Base-by-base conservation (phyloP, 2,329 filamentous ascomycete genomes). In the Cladosporium oxysporum region DNA sequence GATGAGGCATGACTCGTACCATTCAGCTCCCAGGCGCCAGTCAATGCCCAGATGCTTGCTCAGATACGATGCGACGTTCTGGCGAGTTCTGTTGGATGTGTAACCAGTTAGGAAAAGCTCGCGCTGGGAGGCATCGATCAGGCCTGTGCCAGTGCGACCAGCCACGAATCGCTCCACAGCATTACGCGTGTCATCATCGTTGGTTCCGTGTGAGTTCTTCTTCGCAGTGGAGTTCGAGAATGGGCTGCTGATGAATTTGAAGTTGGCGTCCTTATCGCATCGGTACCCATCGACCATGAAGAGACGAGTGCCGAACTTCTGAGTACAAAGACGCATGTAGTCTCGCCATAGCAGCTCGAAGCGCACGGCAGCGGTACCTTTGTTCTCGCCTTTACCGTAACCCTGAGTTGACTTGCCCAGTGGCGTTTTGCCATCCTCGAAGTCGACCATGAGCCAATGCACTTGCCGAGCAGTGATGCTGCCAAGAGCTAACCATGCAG, bases 21-120 rank as follows among this genome's bases (percentile, higher is more conserved):
- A 94, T 75, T 93, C 91, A 0, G 91, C 91, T 0, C 91, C 91
- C 16, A 91, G 83, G 0, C 90, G 85, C 91, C 91, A 95, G 76
- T 94, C 91, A 26, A 94, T 87, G 1, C 84, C 83, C 3, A 93
- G 80, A 67, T 92, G 90, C 70, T 91, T 92, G 0, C 90, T 79
- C 1, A 93, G 79, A 74, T 91, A 94, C 18, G 84, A 89, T 0
- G 90, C 91, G 0, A 92, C 89, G 64, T 93, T 93, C 75, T 93
- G 90, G 2, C 91, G 82, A 0, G 90, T 88, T 16, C 91, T 84
- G 73, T 93, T 93, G 1, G 88, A 90, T 0, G 91, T 93, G 75
- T 92, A 93, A 0, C 91, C 91, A 0, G 91, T 94, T 50, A 88
- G 83, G 69, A 87, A 86, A 0, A 94, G 79, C 75, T 95, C 91